Evolutionary conservation across 768 basidiomycete genomes (phyloP), one percentile per base, ranked within the genome.

Genomic region (Mycena rebaudengoi): DNA sequence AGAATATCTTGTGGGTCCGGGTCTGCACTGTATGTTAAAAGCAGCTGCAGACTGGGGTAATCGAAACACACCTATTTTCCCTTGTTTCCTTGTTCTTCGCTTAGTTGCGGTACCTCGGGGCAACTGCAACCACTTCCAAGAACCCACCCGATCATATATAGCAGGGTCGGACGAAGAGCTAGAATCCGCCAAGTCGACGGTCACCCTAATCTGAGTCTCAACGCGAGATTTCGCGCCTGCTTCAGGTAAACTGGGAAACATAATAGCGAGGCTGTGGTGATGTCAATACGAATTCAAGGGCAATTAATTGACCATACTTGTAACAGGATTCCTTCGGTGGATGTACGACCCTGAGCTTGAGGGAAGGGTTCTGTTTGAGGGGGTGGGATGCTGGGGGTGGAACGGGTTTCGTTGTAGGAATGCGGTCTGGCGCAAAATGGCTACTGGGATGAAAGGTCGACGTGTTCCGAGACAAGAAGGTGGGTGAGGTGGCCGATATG

Each of bases 191-290:
- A 94, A 81, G 71, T 95, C 91, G 37, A 97, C 82, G 4, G 90
- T 87, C 39, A 96, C 86, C 72, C 95, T 89, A 49, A 97, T 89
- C 81, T 97, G 95, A 3, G 95, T 97, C 75, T 97, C 95, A n/a
- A 97, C 95, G 32, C 95, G 87, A 46, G 92, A 95, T 77, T 97
- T 96, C 14, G 95, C 90, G 25, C 95, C 95, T 43, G 82, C 79
- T 69, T 88, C 86, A 6, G 95, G 94, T 55, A 97, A 88, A 70
- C 88, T 94, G 21, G 94, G 92, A 41, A 94, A 88, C 73, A 94
- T 82, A 60, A 97, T 91, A 25, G 92, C 85, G 58, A 95, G 84
- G 70, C 94, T 95, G 52, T 37, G 21, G 11, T 26, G 28, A 51
- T 16, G 32, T 57, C 33, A 62, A 39, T 52, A 40, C 30, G 54